Evolutionary conservation across 2,329 filamentous ascomycete species (phyloP).

Genomic region (Graphiopsis chlorocephala): DNA sequence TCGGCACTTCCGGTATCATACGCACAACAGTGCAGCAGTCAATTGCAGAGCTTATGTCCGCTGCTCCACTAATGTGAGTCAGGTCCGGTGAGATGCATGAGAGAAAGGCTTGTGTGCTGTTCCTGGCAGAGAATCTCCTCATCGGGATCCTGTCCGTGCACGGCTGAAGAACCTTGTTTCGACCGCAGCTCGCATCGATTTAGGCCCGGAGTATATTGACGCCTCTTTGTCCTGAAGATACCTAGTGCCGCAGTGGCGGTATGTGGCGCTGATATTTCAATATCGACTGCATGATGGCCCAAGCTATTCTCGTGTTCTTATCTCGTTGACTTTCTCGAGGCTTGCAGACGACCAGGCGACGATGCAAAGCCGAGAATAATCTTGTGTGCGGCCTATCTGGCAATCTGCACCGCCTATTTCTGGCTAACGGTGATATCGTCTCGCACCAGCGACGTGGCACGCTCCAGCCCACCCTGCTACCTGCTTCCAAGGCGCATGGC

Average conservation of each 20-base stretch:
- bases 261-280: not conserved
- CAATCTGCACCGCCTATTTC: not conserved
- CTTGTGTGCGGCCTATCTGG: not conserved
- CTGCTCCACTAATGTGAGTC: not conserved
- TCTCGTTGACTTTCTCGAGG: not conserved
- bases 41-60: not conserved
- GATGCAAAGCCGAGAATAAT: not conserved
- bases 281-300: constrained; percentile 3
- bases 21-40: not conserved
- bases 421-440: not conserved
- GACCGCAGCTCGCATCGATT: not conserved
- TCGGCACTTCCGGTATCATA: not conserved
- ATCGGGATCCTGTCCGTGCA: constrained; percentile 3
- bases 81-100: not conserved
- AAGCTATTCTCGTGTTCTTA: not conserved
- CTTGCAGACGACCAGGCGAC: not conserved
- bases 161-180: constrained; percentile 5
- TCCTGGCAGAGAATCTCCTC: not conserved
- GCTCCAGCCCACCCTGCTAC: not conserved
- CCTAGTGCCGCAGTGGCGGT: not conserved
- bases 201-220: not conserved
- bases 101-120: constrained; percentile 2
- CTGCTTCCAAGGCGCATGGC: not conserved
- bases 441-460: not conserved
- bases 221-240: not conserved